Evolutionary conservation across 2,329 filamentous ascomycete species (phyloP).

Genomic region (Mariannaea elegans): DNA sequence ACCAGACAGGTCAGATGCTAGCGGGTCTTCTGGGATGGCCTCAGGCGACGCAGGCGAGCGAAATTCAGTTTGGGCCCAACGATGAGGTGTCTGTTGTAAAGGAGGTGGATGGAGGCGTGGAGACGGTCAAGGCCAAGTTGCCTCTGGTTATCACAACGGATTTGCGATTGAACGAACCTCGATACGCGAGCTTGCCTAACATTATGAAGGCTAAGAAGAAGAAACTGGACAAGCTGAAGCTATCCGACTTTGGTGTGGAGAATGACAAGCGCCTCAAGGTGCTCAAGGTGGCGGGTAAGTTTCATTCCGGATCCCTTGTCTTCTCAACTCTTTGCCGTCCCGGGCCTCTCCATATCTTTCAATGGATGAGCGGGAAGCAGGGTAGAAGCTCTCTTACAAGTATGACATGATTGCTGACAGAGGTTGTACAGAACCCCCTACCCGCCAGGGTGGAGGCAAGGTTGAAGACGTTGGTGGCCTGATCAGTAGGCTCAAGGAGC

Average conservation of each 20-base stretch:
- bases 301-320: conserved; percentile 3
- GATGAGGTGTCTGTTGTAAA: conserved; percentile 80
- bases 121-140: conserved; percentile 85
- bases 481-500: conserved; percentile 91
- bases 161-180: conserved; percentile 90
- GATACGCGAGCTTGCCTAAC: conserved; percentile 94
- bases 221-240: conserved; percentile 89
- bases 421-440: conserved; percentile 73
- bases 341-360: no score
- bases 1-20: conserved; percentile 98
- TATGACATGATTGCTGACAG: conserved; percentile 18
- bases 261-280: conserved; percentile 83
- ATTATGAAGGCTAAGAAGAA: conserved; percentile 99
- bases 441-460: conserved; percentile 92
- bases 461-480: conserved; percentile 98
- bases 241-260: conserved; percentile 84
- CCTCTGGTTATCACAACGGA: conserved; percentile 97
- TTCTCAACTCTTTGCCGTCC: neutral
- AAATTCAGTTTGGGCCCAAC: conserved; percentile 77
- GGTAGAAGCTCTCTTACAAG: no score
- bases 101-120: conserved; percentile 95
- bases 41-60: conserved; percentile 92
- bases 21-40: conserved; percentile 91
- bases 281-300: conserved; percentile 83
- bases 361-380: no score